Conservation (phyloP, 345 rosid species). For the Melaleuca alternifolia region DNA sequence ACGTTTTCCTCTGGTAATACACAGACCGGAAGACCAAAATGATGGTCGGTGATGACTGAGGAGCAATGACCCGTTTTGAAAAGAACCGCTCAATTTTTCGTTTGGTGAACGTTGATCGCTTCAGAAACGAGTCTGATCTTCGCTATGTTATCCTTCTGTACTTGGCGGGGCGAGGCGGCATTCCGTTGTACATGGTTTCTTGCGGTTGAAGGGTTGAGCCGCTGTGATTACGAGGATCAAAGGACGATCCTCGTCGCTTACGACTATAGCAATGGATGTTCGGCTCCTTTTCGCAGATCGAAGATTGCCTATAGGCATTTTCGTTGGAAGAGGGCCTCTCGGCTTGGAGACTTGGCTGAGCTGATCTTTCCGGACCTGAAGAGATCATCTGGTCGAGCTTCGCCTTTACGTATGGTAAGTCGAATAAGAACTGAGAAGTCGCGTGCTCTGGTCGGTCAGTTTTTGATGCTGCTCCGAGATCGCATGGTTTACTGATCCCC, state of each 20-base stretch:
- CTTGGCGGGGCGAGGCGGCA: background rate
- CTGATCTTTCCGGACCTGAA: background rate
- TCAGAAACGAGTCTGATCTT: background rate
- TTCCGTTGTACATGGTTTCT: background rate
- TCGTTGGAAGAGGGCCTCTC: background rate
- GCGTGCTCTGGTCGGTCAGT: background rate
- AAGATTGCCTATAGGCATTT: background rate
- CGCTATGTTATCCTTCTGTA: background rate
- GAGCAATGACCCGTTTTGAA: background rate
- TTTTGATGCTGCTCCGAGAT: background rate
- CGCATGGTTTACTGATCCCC: background rate
- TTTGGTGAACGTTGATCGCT: background rate
- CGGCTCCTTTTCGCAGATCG: background rate
- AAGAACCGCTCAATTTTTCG: background rate
- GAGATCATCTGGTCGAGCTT: constrained; percentile 12
- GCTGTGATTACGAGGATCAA: background rate
- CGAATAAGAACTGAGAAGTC: constrained; percentile 16
- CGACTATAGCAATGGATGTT: background rate
- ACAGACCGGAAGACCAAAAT: too few relatives aligned
- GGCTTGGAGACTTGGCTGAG: background rate
- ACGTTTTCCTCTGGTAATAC: too few relatives aligned
- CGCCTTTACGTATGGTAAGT: constrained; percentile 25
- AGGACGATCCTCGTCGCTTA: constrained; percentile 5
- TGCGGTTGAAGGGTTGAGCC: constrained; percentile 18
- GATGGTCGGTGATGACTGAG: background rate